Base-by-base conservation (phyloP, 2,329 filamentous ascomycete genomes). In the Pseudopyricularia javanii region DNA sequence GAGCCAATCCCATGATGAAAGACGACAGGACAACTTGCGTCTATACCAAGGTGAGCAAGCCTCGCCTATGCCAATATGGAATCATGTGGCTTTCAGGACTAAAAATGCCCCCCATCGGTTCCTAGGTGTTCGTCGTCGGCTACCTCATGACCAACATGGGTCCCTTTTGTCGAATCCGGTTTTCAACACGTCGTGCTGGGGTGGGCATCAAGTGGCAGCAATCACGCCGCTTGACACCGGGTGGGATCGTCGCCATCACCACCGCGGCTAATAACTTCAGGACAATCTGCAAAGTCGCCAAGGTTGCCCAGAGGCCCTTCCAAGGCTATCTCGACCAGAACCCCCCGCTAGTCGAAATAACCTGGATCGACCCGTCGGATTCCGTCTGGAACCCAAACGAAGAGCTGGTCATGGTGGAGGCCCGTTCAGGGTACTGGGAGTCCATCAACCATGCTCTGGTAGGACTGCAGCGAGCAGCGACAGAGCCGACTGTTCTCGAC, bases 371-470 rank as follows among this genome's bases (percentile, higher is more conserved):
- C 7, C 60, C 72, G 0, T 69, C 79, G 3, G 78, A 90, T 24
- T 70, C 82, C 0, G 55, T 76, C 3, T 72, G 94, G 49, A 85
- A 95, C 60, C 82, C 88, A 0, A 74, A 77, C 15, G 66, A 77
- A 33, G 81, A 86, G 59, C 83, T 83, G 64, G 66, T 91, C 11
- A 95, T 95, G 87, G 69, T 95, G 0, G 88, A 95, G 62, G 76
- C 85, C 1, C 77, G 83, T 3, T 66, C 67, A 0, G 83, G 86
- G 1, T 95, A 90, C 62, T 95, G 81, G 57, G 91, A 96, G 64
- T 80, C 86, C 0, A 75, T 80, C 35, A 76, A 87, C 0, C 81
- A 95, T 62, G 84, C 83, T 0, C 73, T 96, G 63, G 70, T 79
- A 14, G 84, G 86, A 0, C 67, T 95, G 2, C 88, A 95, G 53